Evolutionary conservation across 495 filamentous ascomycete species (phyloP), one percentile per base, ranked within the genome.

Genomic region (Aspergillus coremiiformis): DNA sequence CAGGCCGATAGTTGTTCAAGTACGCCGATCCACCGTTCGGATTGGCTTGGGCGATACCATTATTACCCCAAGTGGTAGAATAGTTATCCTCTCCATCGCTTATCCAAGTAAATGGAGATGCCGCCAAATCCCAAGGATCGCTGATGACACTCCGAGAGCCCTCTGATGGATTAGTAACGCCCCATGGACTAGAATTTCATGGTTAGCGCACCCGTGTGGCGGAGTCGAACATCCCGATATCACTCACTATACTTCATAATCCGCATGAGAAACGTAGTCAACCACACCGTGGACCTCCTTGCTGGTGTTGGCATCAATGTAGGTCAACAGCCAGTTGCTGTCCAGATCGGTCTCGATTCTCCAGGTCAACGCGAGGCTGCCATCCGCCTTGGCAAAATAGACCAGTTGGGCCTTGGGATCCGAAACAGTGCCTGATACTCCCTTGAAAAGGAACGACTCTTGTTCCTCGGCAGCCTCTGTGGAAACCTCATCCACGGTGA

Each of bases 221-320:
- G n/a, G n/a, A n/a, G n/a, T n/a, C n/a, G n/a, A n/a, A n/a, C 12
- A 29, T 6, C 17, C 15, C 19, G 11, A n/a, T 0, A 6, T 0
- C 23, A 56, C 54, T 35, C 15, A 56, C 54, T 52, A 56, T 11
- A 56, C 54, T 37, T 52, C 41, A 24, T 56, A 56, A 11, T 49
- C 39, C 17, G 54, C 54, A 5, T 44, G 35, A 3, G 48, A 33
- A 4, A 52, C 54, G 17, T 56, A 56, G 35, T 56, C 49, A 5
- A 56, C 24, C 4, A 56, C 49, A 9, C 48, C 54, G 24, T 52
- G 49, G 15, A 56, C 32, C 0, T 20, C 29, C 0, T 52, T 35
- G 5, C 35, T 44, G n/a, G 23, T 48, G 3, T 23, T 22, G 7
- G 54, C 49, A 23, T 56, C 54, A 21, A 56, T 24, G 32, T 56